Evolutionary conservation across 1,284 basidiomycete genomes (phyloP), one percentile per base, ranked within the genome.

Genomic region (Microbotryum scabiosae): DNA sequence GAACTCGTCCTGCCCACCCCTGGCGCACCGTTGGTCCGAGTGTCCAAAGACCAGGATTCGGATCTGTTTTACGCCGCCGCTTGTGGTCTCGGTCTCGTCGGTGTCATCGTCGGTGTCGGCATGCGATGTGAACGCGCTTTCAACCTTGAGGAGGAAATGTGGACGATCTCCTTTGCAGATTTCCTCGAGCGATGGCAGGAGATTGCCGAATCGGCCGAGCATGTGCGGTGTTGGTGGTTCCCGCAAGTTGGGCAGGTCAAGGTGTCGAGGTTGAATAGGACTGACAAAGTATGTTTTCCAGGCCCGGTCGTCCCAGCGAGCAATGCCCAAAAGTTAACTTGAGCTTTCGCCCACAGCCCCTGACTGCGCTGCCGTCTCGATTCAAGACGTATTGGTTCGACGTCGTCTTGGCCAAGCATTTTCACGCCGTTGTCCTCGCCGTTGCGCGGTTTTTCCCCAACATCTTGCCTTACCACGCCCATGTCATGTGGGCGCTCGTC

Each of bases 151-250:
- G 92, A 98, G 72, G 78, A 82, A 0, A 85, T 86, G 67, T 82
- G 84, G 67, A 82, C 84, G 23, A 75, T 85, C 49, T 71, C 77
- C 28, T 87, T 90, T 68, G 82, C 86, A 52, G 74, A 74, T 44
- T 76, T 81, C 51, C 71, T 79, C 47, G 74, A 75, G 28, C 76
- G 84, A n/a, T 82, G 84, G 66, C 72, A 86, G 57, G 72, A 76
- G 44, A 77, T 93, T 70, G 84, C 82, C 44, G 73, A 74, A 54
- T 80, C 82, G 52, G 84, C 87, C 1, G 84, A 97, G 76, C 91
- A 97, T 74, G 88, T 90, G 26, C 81, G 90, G n/a, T 80, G 92
- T 32, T 93, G 90, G 88, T 98, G 93, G 92, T 96, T 87, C 77
- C 90, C 93, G 2, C 85, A 88, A 61, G 82, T 85, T 21, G 83